Conservation (phyloP, 371 early-diverging fungal species). For the Lichtheimia ramosa region DNA sequence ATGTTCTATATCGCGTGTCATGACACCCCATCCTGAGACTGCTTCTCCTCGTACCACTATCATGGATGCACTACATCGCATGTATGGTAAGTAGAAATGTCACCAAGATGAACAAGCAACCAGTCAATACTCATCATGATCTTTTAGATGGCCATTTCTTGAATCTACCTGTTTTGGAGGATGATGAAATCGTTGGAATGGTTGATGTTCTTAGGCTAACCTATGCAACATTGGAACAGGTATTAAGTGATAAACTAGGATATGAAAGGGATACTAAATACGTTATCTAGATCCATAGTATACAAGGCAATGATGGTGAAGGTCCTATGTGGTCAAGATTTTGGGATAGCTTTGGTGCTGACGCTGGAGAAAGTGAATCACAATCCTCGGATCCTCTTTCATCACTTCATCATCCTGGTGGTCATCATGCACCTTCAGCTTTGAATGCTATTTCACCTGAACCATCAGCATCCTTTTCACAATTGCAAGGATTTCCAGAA, state of each 20-base stretch:
- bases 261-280: neutral
- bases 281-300: slow-evolving; percentile 27
- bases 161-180: slow-evolving; percentile 92
- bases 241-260: slow-evolving; percentile 7
- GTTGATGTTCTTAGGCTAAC: slow-evolving; percentile 93
- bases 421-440: slow-evolving; percentile 14
- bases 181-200: slow-evolving; percentile 74
- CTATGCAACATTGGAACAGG: slow-evolving; percentile 75
- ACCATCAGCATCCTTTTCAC: slow-evolving; percentile 43
- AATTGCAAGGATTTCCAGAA: slow-evolving; percentile 44
- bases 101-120: neutral
- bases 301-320: slow-evolving; percentile 45
- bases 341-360: slow-evolving; percentile 51
- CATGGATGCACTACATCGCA: slow-evolving; percentile 87
- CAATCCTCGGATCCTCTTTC: slow-evolving; percentile 34
- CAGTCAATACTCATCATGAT: slow-evolving; percentile 2
- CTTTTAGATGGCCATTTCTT: slow-evolving; percentile 85
- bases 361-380: slow-evolving; percentile 46
- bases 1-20: slow-evolving; percentile 88
- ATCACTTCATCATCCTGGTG: slow-evolving; percentile 23
- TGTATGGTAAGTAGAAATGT: slow-evolving; percentile 65
- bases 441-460: slow-evolving; percentile 30
- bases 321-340: slow-evolving; percentile 49
- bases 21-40: slow-evolving; percentile 95
- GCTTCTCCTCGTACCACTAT: slow-evolving; percentile 76